These are phyloP conservation scores for Cryptococcus sp. DNA, from an alignment of 1,284 basidiomycete species.

Conservation along the genomic window DNA sequence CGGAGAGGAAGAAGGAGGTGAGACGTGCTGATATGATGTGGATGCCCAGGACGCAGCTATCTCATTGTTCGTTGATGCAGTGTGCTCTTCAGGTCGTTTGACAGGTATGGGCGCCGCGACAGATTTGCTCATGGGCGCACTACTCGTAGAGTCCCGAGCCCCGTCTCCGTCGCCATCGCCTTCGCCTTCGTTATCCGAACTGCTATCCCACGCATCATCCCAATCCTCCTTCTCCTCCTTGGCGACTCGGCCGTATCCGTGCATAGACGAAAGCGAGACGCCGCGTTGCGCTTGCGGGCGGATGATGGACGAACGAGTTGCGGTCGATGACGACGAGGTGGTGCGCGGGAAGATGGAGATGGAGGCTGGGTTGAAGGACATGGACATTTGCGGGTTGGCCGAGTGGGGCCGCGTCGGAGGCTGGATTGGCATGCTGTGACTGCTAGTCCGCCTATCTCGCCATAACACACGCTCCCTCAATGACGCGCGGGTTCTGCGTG, in stretches of 20 bases:
- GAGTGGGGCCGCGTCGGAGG: conserved; percentile 51
- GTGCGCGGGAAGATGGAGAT: conserved; percentile 31
- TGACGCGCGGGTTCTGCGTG: no score
- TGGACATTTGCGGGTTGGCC: conserved; percentile 41
- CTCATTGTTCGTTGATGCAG: not conserved
- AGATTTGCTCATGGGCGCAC: not conserved
- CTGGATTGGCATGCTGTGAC: conserved; percentile 33
- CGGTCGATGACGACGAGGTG: conserved; percentile 13
- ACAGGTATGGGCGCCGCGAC: conserved; percentile 17
- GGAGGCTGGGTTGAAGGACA: conserved; percentile 30
- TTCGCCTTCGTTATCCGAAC: conserved; percentile 65
- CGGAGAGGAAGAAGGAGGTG: conserved; percentile 16
- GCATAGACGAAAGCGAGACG: no score
- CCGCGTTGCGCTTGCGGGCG: not conserved
- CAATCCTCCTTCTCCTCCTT: conserved; percentile 61
- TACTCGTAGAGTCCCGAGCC: not conserved
- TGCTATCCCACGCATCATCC: conserved; percentile 87
- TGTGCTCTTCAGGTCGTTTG: conserved; percentile 1
- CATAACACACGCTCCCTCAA: no score
- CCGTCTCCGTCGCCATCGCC: conserved; percentile 7
- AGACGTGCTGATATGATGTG: conserved; percentile 35
- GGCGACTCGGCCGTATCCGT: not conserved
- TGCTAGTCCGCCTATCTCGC: no score
- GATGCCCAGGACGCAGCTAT: conserved; percentile 43
- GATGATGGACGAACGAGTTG: not conserved